These are phyloP conservation scores for Phytophthora capsici DNA, from an alignment of 352 stramenopile genomes.

Conservation along the genomic window DNA sequence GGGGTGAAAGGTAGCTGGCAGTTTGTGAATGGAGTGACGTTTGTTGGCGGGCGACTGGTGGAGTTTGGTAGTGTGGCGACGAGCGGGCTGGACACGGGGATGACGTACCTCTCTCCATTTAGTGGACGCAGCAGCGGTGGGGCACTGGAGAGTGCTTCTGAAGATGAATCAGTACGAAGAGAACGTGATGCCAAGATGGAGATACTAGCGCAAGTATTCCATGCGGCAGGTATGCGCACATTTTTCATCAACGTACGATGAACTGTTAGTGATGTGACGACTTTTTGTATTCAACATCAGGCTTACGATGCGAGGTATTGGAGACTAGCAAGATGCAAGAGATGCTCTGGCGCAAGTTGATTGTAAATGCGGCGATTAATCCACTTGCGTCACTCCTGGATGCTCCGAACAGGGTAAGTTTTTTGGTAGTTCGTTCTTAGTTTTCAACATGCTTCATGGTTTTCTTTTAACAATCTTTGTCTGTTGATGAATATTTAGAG, in stretches of 20 bases:
- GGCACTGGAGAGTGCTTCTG: neutral
- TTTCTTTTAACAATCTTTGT: neutral
- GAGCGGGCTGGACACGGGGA: conserved; percentile 52
- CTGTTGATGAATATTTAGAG: conserved; percentile 31
- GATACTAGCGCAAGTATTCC: conserved; percentile 40
- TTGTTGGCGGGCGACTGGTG: conserved; percentile 55
- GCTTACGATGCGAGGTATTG: conserved; percentile 53
- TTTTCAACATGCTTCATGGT: neutral
- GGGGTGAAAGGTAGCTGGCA: conserved; percentile 30
- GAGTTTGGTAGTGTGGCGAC: conserved; percentile 52
- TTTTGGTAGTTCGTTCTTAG: neutral
- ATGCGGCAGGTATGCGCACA: conserved; percentile 39
- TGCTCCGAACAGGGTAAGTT: conserved; percentile 51
- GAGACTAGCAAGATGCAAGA: conserved; percentile 51
- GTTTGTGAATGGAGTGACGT: conserved; percentile 73
- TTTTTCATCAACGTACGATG: neutral
- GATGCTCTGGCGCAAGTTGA: conserved; percentile 80
- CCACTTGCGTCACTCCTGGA: conserved; percentile 71
- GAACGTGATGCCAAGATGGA: conserved; percentile 28
- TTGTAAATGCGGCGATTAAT: conserved; percentile 86
- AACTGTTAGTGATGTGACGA: neutral
- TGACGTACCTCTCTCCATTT: conserved; percentile 63
- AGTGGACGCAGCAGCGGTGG: neutral
- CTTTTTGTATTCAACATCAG: conserved; percentile 22
- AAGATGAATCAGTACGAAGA: conserved; percentile 1